Percentiles rank a stretch among this genome's conserved stretches.
Conservation (phyloP, 1,284 basidiomycete genomes). For the Mycena sp. region DNA sequence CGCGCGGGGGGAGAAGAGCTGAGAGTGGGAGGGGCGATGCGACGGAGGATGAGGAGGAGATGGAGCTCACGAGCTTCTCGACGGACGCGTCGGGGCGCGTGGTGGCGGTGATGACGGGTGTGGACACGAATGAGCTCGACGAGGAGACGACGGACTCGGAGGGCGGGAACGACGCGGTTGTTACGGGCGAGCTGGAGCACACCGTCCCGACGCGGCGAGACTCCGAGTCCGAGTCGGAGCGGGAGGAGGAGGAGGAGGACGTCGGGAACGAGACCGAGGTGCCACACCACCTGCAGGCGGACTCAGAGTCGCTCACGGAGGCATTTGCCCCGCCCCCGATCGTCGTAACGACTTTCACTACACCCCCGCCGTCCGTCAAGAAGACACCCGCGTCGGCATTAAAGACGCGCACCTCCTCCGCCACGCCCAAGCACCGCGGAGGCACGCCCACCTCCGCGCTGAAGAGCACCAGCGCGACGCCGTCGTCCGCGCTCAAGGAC, state of each 20-base stretch:
- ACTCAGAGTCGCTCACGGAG: constrained; percentile 29
- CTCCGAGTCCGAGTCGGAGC: constrained; percentile 57
- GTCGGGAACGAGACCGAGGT: constrained; percentile 13
- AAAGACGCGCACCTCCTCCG: constrained; percentile 55
- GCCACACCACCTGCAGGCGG: not conserved
- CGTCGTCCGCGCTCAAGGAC: constrained; percentile 66
- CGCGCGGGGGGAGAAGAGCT: constrained; percentile 57
- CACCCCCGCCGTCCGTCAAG: constrained; percentile 30
- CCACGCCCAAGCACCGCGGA: constrained; percentile 50
- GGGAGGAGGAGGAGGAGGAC: constrained; percentile 42
- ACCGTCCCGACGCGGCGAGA: constrained; percentile 41
- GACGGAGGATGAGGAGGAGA: constrained; percentile 69
- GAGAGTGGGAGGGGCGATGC: constrained; percentile 61
- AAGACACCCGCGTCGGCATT: constrained; percentile 32
- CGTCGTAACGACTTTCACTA: constrained; percentile 31
- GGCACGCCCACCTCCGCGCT: constrained; percentile 61
- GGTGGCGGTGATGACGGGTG: constrained; percentile 60
- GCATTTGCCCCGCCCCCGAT: constrained; percentile 33
- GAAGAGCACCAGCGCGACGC: constrained; percentile 64
- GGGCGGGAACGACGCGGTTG: constrained; percentile 49
- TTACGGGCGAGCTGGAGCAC: constrained; percentile 43
- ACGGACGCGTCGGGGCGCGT: constrained; percentile 69
- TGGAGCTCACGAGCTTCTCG: constrained; percentile 76
- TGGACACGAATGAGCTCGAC: constrained; percentile 48
- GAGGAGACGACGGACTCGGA: constrained; percentile 63